Evolutionary conservation across 2,329 filamentous ascomycete species (phyloP), one percentile per base, ranked within the genome.

Genomic region (Alternaria burnsii): DNA sequence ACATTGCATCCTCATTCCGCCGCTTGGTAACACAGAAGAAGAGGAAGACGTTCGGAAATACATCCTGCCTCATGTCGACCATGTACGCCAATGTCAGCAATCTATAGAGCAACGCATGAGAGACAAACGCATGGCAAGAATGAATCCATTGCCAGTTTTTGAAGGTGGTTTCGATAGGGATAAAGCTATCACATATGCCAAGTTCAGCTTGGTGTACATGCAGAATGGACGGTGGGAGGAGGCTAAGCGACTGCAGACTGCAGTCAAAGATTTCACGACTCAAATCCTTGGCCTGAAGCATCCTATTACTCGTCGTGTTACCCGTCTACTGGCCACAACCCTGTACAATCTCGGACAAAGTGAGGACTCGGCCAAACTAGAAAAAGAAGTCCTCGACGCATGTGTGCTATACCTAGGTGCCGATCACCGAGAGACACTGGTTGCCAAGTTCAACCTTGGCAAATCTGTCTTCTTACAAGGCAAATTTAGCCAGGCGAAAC

Each of bases 151-250:
- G 52, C 69, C 41, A 16, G 62, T 46, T 30, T 46, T 55, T 26
- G 52, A 58, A 20, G 12, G 44, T 9, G 54, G 47, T 18, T 55
- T 54, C 18, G 46, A 46, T 12, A 44, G 20, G 14, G 38, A 42
- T 5, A 50, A 48, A 46, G 43, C 51, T 34, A 30, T 51, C 2
- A 63, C 46, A 46, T 60, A 60, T 22, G 70, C 70, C 3, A 75
- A 75, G 57, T 74, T 71, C 43, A 74, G 74, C 55, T 47, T 61
- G 8, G 71, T 76, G 6, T 76, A 73, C 43, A 43, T 55, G 9
- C 47, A 73, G 26, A 60, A 60, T 47, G 72, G 70, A 4, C 36
- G 52, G 1, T 76, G 54, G 50, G 44, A 68, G 11, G 68, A 77
- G 24, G 75, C 75, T 9, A 66, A 66, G 47, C 24, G 56, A 47